phyloP scores from a whole-genome alignment of 1,139 yeast genomes.

The Protomyces arabidopsidicola region DNA sequence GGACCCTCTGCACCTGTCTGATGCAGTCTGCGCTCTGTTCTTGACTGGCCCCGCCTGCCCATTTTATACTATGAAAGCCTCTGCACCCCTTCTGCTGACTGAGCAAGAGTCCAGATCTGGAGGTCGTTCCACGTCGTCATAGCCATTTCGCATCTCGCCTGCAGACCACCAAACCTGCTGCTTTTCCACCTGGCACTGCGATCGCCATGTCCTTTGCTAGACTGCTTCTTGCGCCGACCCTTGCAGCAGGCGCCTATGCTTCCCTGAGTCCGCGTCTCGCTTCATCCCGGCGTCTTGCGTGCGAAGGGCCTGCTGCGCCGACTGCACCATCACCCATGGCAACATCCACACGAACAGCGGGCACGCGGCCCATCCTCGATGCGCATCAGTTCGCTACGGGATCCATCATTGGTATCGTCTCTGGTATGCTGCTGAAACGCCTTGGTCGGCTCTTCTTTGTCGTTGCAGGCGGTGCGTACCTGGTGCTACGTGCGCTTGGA shows the following conservation, averaged over 20 bases:
- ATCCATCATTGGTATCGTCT: slow-evolving; percentile 16
- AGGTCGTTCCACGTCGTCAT: too few species aligned
- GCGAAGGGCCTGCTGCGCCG: neutral
- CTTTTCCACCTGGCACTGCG: too few species aligned
- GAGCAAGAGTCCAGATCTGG: too few species aligned
- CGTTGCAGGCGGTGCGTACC: slow-evolving; percentile 8
- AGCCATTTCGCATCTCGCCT: too few species aligned
- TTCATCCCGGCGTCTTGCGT: neutral
- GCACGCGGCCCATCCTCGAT: neutral
- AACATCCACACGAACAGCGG: neutral
- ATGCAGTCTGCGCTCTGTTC: slow-evolving; percentile 10
- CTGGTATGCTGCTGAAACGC: slow-evolving; percentile 18
- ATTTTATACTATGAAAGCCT: slow-evolving; percentile 36
- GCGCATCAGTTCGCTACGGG: slow-evolving; percentile 26
- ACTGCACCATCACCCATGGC: neutral
- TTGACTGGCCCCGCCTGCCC: slow-evolving; percentile 42
- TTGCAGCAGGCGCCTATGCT: slow-evolving; percentile 1
- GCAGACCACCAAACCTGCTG: too few species aligned
- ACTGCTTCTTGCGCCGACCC: slow-evolving; percentile 13
- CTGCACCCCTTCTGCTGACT: too few species aligned
- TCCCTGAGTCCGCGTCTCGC: neutral
- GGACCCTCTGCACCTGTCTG: neutral
- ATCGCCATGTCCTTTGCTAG: slow-evolving; percentile 15
- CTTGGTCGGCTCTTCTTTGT: slow-evolving; percentile 24
- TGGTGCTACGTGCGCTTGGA: slow-evolving; percentile 18